A percentile compares a stretch with the other conserved stretches of the same genome.
Evolutionary conservation across 306 rosid species (phyloP).

Genomic region (Cotoneaster glaucophyllus): DNA sequence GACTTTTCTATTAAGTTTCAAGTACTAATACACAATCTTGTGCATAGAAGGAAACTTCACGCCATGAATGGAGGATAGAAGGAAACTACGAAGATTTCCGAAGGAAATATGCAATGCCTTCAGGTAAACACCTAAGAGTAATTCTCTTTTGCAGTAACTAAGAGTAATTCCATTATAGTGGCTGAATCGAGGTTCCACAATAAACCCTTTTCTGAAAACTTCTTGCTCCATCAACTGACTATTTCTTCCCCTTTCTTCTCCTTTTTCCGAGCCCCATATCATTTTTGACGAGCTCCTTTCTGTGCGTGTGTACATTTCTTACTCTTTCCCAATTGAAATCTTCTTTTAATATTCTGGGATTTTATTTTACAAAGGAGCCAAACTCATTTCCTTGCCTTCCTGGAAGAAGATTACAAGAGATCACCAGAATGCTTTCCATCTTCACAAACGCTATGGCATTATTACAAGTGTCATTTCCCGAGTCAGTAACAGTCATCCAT

Average conservation of each 20-base stretch:
- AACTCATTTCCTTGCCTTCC: constrained; percentile 88
- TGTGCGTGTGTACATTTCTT: neutral
- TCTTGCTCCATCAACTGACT: neutral
- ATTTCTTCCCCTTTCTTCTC: neutral
- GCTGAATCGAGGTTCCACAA: neutral
- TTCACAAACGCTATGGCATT: constrained; percentile 49
- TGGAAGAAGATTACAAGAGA: constrained; percentile 95
- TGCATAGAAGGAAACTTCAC: constrained; percentile 44
- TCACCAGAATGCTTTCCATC: constrained; percentile 73
- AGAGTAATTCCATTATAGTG: neutral
- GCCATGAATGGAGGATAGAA: constrained; percentile 43
- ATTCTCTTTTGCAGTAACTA: neutral
- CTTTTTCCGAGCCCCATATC: neutral
- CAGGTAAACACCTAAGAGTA: constrained; percentile 31
- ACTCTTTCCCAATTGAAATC: neutral
- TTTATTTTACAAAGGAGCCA: constrained; percentile 52
- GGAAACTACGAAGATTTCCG: constrained; percentile 56
- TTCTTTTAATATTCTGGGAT: constrained; percentile 11
- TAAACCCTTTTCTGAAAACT: neutral
- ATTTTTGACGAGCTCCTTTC: neutral
- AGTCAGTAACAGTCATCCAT: constrained; percentile 56
- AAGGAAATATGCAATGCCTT: constrained; percentile 46
- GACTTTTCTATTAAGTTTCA: constrained; percentile 11
- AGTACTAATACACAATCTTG: constrained; percentile 13
- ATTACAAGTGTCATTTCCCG: constrained; percentile 42